Base-by-base conservation (phyloP, 2,329 filamentous ascomycete genomes). In the Aspergillus uvarum region DNA sequence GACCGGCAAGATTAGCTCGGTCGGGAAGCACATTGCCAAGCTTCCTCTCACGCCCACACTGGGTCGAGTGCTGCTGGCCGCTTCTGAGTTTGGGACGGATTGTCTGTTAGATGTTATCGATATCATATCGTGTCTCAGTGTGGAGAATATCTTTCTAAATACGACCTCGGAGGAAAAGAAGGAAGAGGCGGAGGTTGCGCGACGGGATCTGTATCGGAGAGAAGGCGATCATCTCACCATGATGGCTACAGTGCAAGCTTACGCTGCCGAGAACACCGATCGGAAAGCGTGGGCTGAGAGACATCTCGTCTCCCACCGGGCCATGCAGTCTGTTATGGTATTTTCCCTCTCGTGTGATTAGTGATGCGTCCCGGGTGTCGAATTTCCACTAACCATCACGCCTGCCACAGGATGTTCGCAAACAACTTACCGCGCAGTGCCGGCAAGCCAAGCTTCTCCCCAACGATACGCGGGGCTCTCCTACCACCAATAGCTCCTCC, bases 51-150 rank as follows among this genome's bases (percentile, higher is more conserved):
- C 92, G 0, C 92, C 92, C 0, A 85, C 89, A 0, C 85, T 96
- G 8, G 92, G 89, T 0, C 86, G 92, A 1, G 92, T 96, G 1
- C 81, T 99, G 0, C 81, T 99, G 19, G 91, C 92, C 47, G 91
- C 93, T 0, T 86, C 88, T 0, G 84, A 85, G 6, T 84, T 88
- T 0, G 85, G 89, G 47, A 85, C 84, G 52, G 86, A 90, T 66
- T 96, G 92, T 67, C 78, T 97, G 1, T 75, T 88, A 0, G 92
- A 96, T 66, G 88, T 87, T 4, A 94, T 99, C 63, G 95, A 98
- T 69, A 89, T 97, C 58, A 90, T 88, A 53, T 84, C 86, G 0
- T 84, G 83, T 49, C 78, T 89, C n/a, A 86, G 83, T 62, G 85
- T 87, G 1, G 86, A 89, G 68, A 86, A 83, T 65, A 82, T 89